Evolutionary conservation across 176 grass and related monocot genomes (phyloP), one percentile per base, ranked within the genome.

Genomic region (Zoysia japonica): DNA sequence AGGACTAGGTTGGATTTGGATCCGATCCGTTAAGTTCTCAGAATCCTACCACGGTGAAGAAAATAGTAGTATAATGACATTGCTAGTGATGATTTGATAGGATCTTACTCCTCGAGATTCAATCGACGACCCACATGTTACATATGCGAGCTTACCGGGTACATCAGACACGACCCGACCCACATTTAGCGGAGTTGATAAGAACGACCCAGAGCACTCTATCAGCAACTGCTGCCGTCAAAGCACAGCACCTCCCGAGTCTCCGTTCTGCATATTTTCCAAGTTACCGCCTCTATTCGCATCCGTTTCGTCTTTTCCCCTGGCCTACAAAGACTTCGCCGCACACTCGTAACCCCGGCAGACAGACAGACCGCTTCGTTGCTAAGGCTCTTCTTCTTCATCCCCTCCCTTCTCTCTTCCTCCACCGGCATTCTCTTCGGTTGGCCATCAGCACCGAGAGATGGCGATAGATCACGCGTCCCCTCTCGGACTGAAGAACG

Each of bases 391-490:
- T 74, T 61, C 59, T 75, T 8, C n/a, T 62, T 55, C 6, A 13
- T 37, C 71, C 46, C 3, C 14, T 37, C 44, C 35, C 68, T 54
- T 13, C 38, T 59, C 28, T 60, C 15, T 45, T 61, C 65, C 19
- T 44, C 54, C 54, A 70, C 44, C 19, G 63, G 28, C 72, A 54
- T 80, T 79, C 78, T 43, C 17, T 55, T 76, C 52, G 11, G 11
- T 54, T 67, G 47, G 14, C 20, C 70, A 3, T 47, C 71, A 1
- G 8, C 8, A 7, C 48, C 61, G 53, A 55, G 14, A n/a, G 55
- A 88, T 94, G 91, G 92, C 92, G 20, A 88, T 94, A 71, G 92
- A 94, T 47, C 83, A 88, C 41, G 88, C 75, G 4, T 82, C 80
- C 19, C 88, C 83, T 51, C 72, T 91, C 16, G 67, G 78, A 1